These are phyloP conservation scores for Phytophthora europaea DNA, from an alignment of 352 stramenopile genomes.

Conservation along the genomic window DNA sequence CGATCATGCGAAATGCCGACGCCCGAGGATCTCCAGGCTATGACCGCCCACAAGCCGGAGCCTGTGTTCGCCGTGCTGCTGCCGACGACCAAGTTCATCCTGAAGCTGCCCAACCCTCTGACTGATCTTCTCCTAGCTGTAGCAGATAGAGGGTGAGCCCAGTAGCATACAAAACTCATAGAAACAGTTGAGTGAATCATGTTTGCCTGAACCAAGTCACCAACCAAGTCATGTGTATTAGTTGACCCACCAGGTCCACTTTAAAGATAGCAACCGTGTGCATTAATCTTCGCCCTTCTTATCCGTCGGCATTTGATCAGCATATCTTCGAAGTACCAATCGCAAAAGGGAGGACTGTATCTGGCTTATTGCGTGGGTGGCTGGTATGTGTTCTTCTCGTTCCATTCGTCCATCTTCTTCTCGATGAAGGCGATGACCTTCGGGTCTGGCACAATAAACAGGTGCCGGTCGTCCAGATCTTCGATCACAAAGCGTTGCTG, in stretches of 20 bases:
- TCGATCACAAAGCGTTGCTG: conserved; percentile 90
- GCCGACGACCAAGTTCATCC: conserved; percentile 87
- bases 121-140: background rate
- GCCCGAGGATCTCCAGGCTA: conserved; percentile 69
- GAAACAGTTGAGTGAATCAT: conserved; percentile 6
- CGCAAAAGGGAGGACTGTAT: background rate
- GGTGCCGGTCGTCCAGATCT: conserved; percentile 84
- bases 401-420: conserved; percentile 93
- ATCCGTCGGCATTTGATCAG: background rate
- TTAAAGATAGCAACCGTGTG: conserved; percentile 2
- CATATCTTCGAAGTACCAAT: background rate
- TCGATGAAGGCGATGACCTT: conserved; percentile 89
- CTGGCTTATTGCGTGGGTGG: conserved; percentile 57
- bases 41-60: conserved; percentile 40
- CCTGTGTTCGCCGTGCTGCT: conserved; percentile 68
- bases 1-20: conserved; percentile 86
- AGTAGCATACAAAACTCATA: conserved; percentile 5
- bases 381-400: conserved; percentile 91
- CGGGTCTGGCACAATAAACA: conserved; percentile 89
- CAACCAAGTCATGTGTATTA: background rate
- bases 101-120: conserved; percentile 79
- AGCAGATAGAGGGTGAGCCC: background rate
- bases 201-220: conserved; percentile 24
- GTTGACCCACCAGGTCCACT: background rate
- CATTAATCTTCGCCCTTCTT: background rate